Percentiles rank a stretch among this genome's conserved stretches.
Evolutionary conservation across 352 stramenopile species (phyloP).

Genomic region (Pilasporangium apinafurcum): DNA sequence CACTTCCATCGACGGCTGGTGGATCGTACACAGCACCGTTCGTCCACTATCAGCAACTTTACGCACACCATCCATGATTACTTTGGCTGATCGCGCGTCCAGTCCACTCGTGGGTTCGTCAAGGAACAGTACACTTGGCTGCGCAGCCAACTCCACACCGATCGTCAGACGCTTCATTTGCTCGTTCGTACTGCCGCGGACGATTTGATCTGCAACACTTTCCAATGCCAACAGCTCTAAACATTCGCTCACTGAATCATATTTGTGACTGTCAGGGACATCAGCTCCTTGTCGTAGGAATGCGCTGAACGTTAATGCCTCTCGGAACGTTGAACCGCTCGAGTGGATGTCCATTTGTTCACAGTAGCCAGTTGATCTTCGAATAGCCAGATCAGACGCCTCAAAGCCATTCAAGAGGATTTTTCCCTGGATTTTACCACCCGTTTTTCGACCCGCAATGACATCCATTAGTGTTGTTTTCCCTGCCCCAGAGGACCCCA

Average conservation of each 20-base stretch:
- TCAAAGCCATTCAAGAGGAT: conserved; percentile 58
- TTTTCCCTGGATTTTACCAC: conserved; percentile 62
- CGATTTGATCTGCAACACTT: conserved; percentile 52
- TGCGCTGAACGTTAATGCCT: conserved; percentile 91
- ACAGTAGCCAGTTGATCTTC: conserved; percentile 58
- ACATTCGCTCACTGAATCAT: conserved; percentile 48
- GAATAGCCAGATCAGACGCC: conserved; percentile 44
- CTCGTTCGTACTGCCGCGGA: conserved; percentile 49
- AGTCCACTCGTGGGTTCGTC: conserved; percentile 90
- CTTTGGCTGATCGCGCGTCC: conserved; percentile 79
- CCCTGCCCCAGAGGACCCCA: conserved; percentile 71
- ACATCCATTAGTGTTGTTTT: conserved; percentile 96
- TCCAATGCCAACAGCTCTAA: conserved; percentile 49
- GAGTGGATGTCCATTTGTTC: conserved; percentile 90
- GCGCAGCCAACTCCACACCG: conserved; percentile 88
- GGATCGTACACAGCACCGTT: conserved; percentile 90
- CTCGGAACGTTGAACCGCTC: conserved; percentile 85
- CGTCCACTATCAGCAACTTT: conserved; percentile 74
- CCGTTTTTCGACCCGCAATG: conserved; percentile 87
- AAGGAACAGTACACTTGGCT: conserved; percentile 84
- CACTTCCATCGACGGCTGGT: conserved; percentile 88
- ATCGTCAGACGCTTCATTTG: conserved; percentile 74
- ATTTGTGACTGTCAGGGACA: conserved; percentile 33
- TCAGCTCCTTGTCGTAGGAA: conserved; percentile 62
- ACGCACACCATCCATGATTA: conserved; percentile 86